Base-by-base conservation (phyloP, 768 basidiomycete genomes). In the Mycena vulgaris region DNA sequence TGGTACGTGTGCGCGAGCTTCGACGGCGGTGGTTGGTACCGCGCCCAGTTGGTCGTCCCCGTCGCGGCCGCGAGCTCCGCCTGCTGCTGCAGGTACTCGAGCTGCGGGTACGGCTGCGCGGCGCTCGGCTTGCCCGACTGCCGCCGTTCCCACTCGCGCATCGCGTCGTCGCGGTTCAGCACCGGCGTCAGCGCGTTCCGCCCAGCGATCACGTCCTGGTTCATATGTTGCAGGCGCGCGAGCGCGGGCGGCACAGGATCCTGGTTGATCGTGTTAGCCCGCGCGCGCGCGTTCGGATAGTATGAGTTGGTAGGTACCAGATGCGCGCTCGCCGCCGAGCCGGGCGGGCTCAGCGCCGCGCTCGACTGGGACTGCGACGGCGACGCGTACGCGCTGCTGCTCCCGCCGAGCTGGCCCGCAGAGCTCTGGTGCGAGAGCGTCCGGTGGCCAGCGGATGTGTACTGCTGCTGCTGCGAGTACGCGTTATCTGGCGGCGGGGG, bases 231-330 rank as follows among this genome's bases (percentile, higher is more conserved):
- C 71, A 97, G 81, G 37, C 95, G 88, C 27, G 95, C 96, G 28
- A 99, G 85, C 45, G 97, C 97, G 25, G 97, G 95, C 31, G 98
- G 98, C n/a, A 99, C 90, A 61, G 89, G 88, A 75, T 98, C 96
- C 75, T 87, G 89, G 78, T 95, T 95, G 82, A 97, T 94, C 35
- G 97, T 98, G 80, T 96, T 97, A 10, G 96, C 94, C 42, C 97
- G 88, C 14, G 89, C 90, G 17, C 96, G 89, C 27, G 91, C 81
- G 72, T 85, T 87, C 31, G 92, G 86, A 77, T 92, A 89, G 80
- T 94, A 95, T 6, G 92, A 88, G 65, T 85, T 90, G 17, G 92
- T 84, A 1, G 93, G 87, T 61, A 89, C 84, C 61, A 86, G 69
- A 57, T 87, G 87, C 23, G 81, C 69, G 1, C 78, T 56, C 30